Evolutionary conservation across 129 eudicot species (phyloP).

Genomic region (Chrysanthemum makinoi): DNA sequence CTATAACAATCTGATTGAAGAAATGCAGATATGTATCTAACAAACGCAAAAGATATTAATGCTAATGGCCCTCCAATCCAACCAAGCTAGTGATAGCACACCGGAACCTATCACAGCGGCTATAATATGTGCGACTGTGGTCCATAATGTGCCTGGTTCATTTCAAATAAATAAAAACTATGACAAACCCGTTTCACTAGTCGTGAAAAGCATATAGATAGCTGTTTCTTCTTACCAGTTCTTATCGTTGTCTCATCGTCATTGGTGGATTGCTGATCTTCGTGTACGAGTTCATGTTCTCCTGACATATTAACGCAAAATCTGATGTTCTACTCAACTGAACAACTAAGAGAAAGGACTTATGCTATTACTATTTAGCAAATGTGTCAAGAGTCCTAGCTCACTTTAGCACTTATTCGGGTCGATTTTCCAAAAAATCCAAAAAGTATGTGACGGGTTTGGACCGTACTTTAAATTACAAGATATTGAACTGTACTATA

Average conservation of each 20-base stretch:
- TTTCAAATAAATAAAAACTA: background rate
- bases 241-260: slow-evolving; percentile 29
- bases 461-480: no score
- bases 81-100: slow-evolving; percentile 60
- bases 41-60: slow-evolving; percentile 40
- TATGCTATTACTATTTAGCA: slow-evolving; percentile 15
- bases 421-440: background rate
- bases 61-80: slow-evolving; percentile 59
- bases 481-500: no score
- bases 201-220: slow-evolving; percentile 1
- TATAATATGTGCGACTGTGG: slow-evolving; percentile 55
- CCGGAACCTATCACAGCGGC: slow-evolving; percentile 72
- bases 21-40: slow-evolving; percentile 40
- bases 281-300: slow-evolving; percentile 1
- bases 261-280: background rate
- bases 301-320: slow-evolving; percentile 20
- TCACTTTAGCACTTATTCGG: slow-evolving; percentile 12
- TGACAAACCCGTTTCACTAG: background rate
- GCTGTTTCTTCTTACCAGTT: slow-evolving; percentile 16
- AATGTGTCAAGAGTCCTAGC: slow-evolving; percentile 12
- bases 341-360: background rate
- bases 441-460: no score
- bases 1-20: slow-evolving; percentile 60
- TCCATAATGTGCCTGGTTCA: slow-evolving; percentile 51
- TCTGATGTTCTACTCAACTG: background rate